Base-by-base conservation (phyloP, 2,329 filamentous ascomycete genomes). In the Endothia cerciana region DNA sequence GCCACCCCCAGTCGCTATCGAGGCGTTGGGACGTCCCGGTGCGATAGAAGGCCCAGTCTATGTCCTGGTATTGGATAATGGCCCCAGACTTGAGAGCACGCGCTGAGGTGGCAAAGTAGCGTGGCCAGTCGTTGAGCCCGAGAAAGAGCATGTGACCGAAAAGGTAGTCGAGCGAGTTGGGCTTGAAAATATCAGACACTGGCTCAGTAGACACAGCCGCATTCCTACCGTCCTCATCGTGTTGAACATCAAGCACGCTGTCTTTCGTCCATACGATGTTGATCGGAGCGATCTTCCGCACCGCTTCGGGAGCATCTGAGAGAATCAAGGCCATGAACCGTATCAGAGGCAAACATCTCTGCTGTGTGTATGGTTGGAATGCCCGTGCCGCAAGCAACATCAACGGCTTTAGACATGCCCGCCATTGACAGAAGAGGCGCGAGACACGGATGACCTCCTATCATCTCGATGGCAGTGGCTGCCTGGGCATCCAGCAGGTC, bases 71-170 rank as follows among this genome's bases (percentile, higher is more conserved):
- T 30, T 53, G 10, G 11, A 53, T 28, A n/a, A 53, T 22, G 49
- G 10, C 49, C 15, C 49, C 49, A 4, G 49, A 28, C 25, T 53
- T 53, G 49, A 53, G 49, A 22, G 49, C 19, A 30, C 49, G 49
- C 2, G 49, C 49, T 13, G 25, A 22, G 10, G 49, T 53, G n/a
- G 4, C 11, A n/a, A 53, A 53, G 49, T 53, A 53, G n/a, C n/a
- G 3, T 13, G 11, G 49, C 49, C 49, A 53, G 49, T 53, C 49
- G 15, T 28, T 53, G 10, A 53, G 15, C 6, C 49, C 49, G 11
- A 53, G 49, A n/a, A 53, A 53, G n/a, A 53, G 49, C 49, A 53
- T 53, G 25, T 19, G 49, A n/a, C 49, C 13, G 25, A 53, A 53
- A 19, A 53, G 15, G n/a, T 53, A 53, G 49, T 53, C 25, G n/a